Conservation (phyloP, 2,329 filamentous ascomycete genomes). For the Sarocladium strictum region DNA sequence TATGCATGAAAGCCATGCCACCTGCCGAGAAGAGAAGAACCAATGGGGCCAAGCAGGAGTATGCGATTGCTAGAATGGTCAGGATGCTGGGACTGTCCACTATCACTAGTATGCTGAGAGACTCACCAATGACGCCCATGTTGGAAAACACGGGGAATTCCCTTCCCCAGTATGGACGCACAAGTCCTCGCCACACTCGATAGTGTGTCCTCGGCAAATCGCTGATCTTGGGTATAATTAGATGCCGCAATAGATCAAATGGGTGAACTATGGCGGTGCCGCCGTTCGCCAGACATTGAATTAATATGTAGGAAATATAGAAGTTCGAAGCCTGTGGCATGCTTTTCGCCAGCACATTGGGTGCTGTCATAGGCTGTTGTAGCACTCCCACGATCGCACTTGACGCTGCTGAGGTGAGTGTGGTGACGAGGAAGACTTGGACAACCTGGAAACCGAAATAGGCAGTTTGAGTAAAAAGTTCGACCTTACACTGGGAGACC, state of each 20-base stretch:
- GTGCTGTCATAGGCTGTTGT: conserved; percentile 53
- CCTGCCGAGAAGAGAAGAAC: conserved; percentile 76
- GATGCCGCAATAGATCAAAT: conserved; percentile 51
- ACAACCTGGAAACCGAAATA: conserved; percentile 90
- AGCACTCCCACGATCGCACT: conserved; percentile 59
- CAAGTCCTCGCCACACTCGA: conserved; percentile 66
- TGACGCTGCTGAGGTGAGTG: conserved; percentile 73
- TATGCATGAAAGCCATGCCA: conserved; percentile 75
- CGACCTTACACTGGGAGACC: conserved; percentile 71
- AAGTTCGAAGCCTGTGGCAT: conserved; percentile 87
- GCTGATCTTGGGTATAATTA: conserved; percentile 63
- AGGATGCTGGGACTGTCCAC: conserved; percentile 12
- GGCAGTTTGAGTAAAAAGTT: conserved; percentile 83
- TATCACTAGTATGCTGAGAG: background rate
- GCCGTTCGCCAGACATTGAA: conserved; percentile 81
- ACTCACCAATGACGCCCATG: conserved; percentile 70
- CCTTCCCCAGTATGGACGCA: conserved; percentile 76
- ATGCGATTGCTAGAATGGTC: background rate
- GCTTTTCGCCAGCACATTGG: conserved; percentile 62
- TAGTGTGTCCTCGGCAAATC: conserved; percentile 79
- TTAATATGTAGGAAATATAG: conserved; percentile 87
- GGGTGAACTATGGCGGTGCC: conserved; percentile 67
- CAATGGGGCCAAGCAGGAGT: conserved; percentile 30
- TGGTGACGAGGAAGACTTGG: conserved; percentile 86
- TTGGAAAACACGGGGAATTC: conserved; percentile 77